phyloP scores from a whole-genome alignment of 2,329 filamentous ascomycete species.

The Talaromyces sp. region DNA sequence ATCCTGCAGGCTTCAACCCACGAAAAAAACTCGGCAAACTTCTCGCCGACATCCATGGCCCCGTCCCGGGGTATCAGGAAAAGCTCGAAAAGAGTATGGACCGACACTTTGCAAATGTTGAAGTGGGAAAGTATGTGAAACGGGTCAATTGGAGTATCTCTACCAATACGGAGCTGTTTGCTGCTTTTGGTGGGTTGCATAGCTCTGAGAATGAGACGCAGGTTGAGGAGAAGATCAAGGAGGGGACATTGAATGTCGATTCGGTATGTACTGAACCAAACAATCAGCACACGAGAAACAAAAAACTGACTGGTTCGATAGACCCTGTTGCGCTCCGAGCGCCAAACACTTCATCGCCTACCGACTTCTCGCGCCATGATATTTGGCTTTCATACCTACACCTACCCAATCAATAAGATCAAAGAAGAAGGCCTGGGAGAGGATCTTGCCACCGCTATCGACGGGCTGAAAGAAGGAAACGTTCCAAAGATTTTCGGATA shows the following conservation, averaged over 20 bases:
- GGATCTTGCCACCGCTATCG: slow-evolving; percentile 55
- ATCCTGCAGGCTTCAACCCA: slow-evolving; percentile 58
- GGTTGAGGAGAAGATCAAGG: slow-evolving; percentile 24
- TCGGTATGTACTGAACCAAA: slow-evolving; percentile 32
- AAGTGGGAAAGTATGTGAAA: slow-evolving; percentile 42
- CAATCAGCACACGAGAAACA: no score
- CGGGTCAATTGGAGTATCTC: slow-evolving; percentile 52
- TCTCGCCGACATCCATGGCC: slow-evolving; percentile 55
- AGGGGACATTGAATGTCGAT: slow-evolving; percentile 45
- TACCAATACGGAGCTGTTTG: slow-evolving; percentile 39
- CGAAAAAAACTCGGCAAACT: slow-evolving; percentile 52
- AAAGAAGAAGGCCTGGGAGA: slow-evolving; percentile 56
- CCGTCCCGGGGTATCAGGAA: slow-evolving; percentile 34
- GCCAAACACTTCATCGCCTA: slow-evolving; percentile 61
- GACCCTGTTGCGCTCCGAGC: slow-evolving; percentile 55
- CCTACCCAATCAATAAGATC: slow-evolving; percentile 54
- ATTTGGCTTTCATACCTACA: slow-evolving; percentile 63
- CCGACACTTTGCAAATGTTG: slow-evolving; percentile 27
- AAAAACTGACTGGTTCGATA: slow-evolving; percentile 20
- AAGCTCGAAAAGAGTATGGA: slow-evolving; percentile 32
- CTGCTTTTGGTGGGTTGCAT: slow-evolving; percentile 38
- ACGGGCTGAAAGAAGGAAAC: slow-evolving; percentile 56
- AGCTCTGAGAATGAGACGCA: slow-evolving; percentile 22
- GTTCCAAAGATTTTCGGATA: slow-evolving; percentile 58
- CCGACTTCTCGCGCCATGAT: slow-evolving; percentile 53